A percentile compares a stretch with the other conserved stretches of the same genome.
phyloP scores from a whole-genome alignment of 1,284 basidiomycete species.

The Agroathelia rolfsii region DNA sequence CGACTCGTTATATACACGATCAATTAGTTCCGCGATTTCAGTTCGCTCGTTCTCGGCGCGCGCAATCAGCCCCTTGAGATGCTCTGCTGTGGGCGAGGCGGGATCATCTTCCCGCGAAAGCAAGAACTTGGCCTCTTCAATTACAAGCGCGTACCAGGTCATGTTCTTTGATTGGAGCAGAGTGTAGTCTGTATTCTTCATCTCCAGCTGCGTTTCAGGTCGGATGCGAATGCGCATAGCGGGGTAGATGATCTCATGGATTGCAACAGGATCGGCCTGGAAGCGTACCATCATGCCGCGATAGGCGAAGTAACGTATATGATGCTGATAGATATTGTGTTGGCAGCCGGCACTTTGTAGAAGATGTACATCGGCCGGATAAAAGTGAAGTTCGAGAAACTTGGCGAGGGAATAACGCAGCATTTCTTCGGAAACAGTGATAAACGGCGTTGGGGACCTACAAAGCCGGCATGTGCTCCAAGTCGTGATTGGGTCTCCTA shows the following conservation, averaged over 20 bases:
- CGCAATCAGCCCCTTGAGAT: slow-evolving; percentile 60
- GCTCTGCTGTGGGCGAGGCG: slow-evolving; percentile 43
- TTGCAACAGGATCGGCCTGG: slow-evolving; percentile 73
- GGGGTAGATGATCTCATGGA: slow-evolving; percentile 89
- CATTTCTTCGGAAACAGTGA: slow-evolving; percentile 87
- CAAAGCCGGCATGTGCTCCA: slow-evolving; percentile 89
- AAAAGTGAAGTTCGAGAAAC: slow-evolving; percentile 88
- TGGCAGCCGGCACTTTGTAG: slow-evolving; percentile 80
- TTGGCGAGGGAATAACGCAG: slow-evolving; percentile 91
- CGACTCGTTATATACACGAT: slow-evolving; percentile 74
- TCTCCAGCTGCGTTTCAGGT: slow-evolving; percentile 75
- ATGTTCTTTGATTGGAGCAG: slow-evolving; percentile 67
- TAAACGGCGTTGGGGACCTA: slow-evolving; percentile 76
- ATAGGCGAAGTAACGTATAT: slow-evolving; percentile 86
- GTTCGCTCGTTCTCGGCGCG: slow-evolving; percentile 68
- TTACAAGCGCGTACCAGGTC: slow-evolving; percentile 58
- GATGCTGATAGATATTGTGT: slow-evolving; percentile 92
- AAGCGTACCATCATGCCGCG: slow-evolving; percentile 84
- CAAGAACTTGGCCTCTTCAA: slow-evolving; percentile 64
- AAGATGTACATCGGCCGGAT: slow-evolving; percentile 74
- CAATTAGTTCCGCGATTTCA: slow-evolving; percentile 70
- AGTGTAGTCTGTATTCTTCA: slow-evolving; percentile 88
- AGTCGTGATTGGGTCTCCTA: slow-evolving; percentile 75
- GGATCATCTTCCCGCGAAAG: slow-evolving; percentile 66
- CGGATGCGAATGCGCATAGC: slow-evolving; percentile 77